These are phyloP conservation scores for Pichia terricola DNA, from an alignment of 1,139 yeast genomes.

Conservation along the genomic window DNA sequence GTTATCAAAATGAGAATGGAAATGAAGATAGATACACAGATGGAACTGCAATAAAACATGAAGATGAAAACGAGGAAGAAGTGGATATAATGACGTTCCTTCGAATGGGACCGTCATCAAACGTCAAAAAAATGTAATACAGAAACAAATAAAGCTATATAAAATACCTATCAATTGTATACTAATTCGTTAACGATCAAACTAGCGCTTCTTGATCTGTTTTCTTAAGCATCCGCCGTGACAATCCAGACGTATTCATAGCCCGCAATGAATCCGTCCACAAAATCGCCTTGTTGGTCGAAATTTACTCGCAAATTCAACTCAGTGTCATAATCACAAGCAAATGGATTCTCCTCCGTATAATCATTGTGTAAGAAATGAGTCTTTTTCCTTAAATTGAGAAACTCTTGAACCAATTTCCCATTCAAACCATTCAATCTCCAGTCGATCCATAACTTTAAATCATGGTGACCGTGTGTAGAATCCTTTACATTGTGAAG, in stretches of 20 bases:
- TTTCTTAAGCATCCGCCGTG: background rate
- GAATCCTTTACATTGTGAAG: background rate
- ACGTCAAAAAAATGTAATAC: no score
- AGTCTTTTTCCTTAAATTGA: constrained; percentile 4
- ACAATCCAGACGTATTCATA: background rate
- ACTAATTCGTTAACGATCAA: no score
- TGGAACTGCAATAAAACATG: background rate
- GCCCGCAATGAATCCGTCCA: background rate
- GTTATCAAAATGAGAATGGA: constrained; percentile 34
- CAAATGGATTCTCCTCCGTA: no score
- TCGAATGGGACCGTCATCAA: background rate
- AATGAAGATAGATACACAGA: constrained; percentile 16
- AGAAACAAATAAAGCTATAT: no score
- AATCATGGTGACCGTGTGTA: constrained; percentile 4
- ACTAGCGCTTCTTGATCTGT: no score
- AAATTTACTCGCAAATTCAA: no score
- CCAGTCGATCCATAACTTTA: constrained; percentile 21
- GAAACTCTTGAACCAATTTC: constrained; percentile 10
- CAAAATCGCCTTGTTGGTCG: background rate
- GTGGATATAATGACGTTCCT: background rate
- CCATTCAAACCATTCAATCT: constrained; percentile 19
- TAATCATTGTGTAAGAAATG: background rate
- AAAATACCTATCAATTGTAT: no score
- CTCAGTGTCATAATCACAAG: constrained; percentile 5
- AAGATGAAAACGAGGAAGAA: background rate